phyloP scores from a whole-genome alignment of 164 flowering plant species.

The Berberis vulgaris region DNA sequence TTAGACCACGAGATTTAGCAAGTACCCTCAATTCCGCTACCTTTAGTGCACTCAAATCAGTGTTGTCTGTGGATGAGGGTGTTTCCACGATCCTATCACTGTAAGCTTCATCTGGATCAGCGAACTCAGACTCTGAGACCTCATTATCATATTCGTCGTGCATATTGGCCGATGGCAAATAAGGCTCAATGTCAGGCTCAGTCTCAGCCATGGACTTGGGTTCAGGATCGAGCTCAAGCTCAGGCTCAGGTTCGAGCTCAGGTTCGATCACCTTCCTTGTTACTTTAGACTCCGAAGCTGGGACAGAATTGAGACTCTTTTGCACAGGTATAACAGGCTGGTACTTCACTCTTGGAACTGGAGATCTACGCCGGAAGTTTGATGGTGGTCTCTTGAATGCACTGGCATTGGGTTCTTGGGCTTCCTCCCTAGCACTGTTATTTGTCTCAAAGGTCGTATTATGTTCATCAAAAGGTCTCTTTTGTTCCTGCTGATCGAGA shows the following conservation, averaged over 20 bases:
- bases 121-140: conserved; percentile 25
- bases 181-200: conserved; percentile 16
- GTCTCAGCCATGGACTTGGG: conserved; percentile 15
- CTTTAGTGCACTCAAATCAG: conserved; percentile 54
- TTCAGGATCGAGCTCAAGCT: conserved; percentile 16
- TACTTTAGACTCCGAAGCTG: conserved; percentile 16
- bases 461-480: conserved; percentile 22
- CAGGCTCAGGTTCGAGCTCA: conserved; percentile 17
- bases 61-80: conserved; percentile 12
- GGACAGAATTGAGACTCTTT: conserved; percentile 13
- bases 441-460: conserved; percentile 26
- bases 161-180: conserved; percentile 13
- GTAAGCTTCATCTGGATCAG: conserved; percentile 28
- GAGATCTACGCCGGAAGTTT: conserved; percentile 62
- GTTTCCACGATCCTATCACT: conserved; percentile 22
- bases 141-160: conserved; percentile 21
- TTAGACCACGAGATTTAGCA: conserved; percentile 82
- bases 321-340: conserved; percentile 36
- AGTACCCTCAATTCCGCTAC: conserved; percentile 57
- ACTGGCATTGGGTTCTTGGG: conserved; percentile 24
- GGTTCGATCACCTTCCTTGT: conserved; percentile 23
- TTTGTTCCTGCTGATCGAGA: conserved; percentile 30
- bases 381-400: conserved; percentile 49
- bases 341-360: conserved; percentile 54
- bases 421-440: conserved; percentile 23